Conservation (phyloP, 768 basidiomycete species). For the Dendrothele bispora region DNA sequence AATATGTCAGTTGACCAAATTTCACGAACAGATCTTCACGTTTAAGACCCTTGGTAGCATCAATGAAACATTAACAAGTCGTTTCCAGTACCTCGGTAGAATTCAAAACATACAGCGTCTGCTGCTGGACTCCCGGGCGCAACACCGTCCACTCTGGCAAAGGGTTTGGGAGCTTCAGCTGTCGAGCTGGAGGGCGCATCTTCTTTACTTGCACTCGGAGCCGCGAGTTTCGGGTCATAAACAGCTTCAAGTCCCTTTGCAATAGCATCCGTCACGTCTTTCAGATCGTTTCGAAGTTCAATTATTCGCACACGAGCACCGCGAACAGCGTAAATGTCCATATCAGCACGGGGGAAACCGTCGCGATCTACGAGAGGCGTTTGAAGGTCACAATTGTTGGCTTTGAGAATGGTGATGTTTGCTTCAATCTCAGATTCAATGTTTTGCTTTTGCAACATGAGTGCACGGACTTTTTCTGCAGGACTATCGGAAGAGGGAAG, state of each 20-base stretch:
- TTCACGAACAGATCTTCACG: conserved; percentile 71
- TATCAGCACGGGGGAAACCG: conserved; percentile 86
- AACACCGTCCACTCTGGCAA: conserved; percentile 82
- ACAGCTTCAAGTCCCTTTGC: conserved; percentile 67
- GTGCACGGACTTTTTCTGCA: conserved; percentile 55
- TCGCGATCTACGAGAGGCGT: conserved; percentile 82
- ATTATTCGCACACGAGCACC: conserved; percentile 76
- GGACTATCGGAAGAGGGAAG: conserved; percentile 45
- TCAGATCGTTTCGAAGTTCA: conserved; percentile 78
- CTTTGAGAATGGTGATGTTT: conserved; percentile 60
- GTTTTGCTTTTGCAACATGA: conserved; percentile 68
- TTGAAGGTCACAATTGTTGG: conserved; percentile 63
- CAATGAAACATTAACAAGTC: conserved; percentile 4
- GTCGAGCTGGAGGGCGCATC: conserved; percentile 19
- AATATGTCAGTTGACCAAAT: conserved; percentile 63
- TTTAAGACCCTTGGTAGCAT: conserved; percentile 72
- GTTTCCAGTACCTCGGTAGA: not conserved
- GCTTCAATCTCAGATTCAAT: conserved; percentile 72
- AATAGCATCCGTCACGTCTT: conserved; percentile 62
- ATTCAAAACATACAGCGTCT: conserved; percentile 56
- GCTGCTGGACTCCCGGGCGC: conserved; percentile 82
- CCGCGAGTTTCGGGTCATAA: conserved; percentile 44
- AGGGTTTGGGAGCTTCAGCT: conserved; percentile 31
- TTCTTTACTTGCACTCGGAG: conserved; percentile 7
- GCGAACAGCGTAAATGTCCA: conserved; percentile 81